These are phyloP conservation scores for Arxiozyma heterogenica DNA, from an alignment of 1,139 yeast species.

Conservation along the genomic window DNA sequence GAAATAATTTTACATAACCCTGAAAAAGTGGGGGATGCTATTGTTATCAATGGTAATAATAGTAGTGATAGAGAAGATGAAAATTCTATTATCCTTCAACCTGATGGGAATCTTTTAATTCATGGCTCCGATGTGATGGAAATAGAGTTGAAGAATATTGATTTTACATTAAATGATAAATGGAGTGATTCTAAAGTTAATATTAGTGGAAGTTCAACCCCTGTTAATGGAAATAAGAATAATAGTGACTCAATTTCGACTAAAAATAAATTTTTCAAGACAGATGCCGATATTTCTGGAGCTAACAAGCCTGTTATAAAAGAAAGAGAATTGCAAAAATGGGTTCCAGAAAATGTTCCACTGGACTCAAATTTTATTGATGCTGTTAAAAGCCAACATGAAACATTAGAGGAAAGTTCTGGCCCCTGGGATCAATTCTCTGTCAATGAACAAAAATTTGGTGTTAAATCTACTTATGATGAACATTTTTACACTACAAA, in stretches of 20 bases:
- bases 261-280: conserved; percentile 42
- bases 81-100: conserved; percentile 24
- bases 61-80: conserved; percentile 23
- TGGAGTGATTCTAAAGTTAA: conserved; percentile 14
- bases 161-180: conserved; percentile 22
- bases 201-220: neutral
- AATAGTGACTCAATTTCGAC: neutral
- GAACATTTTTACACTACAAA: conserved; percentile 85
- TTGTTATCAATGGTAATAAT: conserved; percentile 25
- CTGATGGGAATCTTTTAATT: conserved; percentile 43
- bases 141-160: conserved; percentile 34
- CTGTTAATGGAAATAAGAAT: neutral
- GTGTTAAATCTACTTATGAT: conserved; percentile 77
- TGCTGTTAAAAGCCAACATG: conserved; percentile 15
- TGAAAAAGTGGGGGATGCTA: conserved; percentile 20
- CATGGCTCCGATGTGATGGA: conserved; percentile 57
- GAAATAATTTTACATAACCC: conserved; percentile 4
- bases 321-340: conserved; percentile 69
- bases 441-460: conserved; percentile 79
- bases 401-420: conserved; percentile 40
- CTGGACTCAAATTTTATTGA: conserved; percentile 16
- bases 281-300: conserved; percentile 75
- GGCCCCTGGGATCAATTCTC: conserved; percentile 86
- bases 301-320: conserved; percentile 31
- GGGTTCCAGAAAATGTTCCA: conserved; percentile 64